phyloP scores from a whole-genome alignment of 768 basidiomycete genomes.

The Lactarius deliciosus region DNA sequence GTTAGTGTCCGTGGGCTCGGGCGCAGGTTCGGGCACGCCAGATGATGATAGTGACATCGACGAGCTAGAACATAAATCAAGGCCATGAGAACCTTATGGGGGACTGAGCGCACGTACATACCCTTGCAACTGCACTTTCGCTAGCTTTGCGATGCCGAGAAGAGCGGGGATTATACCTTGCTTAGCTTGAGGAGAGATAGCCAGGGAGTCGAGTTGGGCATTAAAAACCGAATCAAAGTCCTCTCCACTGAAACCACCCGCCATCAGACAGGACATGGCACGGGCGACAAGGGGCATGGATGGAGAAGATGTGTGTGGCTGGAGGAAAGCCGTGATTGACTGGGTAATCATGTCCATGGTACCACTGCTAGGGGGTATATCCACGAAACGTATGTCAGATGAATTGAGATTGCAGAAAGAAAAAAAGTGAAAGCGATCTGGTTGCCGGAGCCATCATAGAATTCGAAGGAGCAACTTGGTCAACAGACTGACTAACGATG shows the following conservation, averaged over 20 bases:
- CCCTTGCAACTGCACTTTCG: constrained; percentile 1
- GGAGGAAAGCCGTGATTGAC: constrained; percentile 2
- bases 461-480: no score
- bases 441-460: no score
- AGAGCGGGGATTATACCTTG: constrained; percentile 3
- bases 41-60: background rate
- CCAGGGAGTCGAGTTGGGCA: constrained; percentile 7
- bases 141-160: background rate
- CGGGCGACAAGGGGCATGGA: background rate
- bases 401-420: no score
- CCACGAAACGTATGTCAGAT: no score
- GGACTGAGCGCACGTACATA: background rate
- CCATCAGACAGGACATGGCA: background rate
- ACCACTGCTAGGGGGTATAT: no score
- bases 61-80: background rate
- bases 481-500: no score
- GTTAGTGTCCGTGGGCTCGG: no score
- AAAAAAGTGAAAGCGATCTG: no score
- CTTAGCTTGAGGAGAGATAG: constrained; percentile 13
- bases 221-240: background rate
- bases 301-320: constrained; percentile 12
- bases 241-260: background rate
- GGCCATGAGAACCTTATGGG: background rate
- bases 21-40: no score
- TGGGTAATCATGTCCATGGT: background rate